Conservation (phyloP, 352 stramenopile species). For the Phytophthora foliorum region DNA sequence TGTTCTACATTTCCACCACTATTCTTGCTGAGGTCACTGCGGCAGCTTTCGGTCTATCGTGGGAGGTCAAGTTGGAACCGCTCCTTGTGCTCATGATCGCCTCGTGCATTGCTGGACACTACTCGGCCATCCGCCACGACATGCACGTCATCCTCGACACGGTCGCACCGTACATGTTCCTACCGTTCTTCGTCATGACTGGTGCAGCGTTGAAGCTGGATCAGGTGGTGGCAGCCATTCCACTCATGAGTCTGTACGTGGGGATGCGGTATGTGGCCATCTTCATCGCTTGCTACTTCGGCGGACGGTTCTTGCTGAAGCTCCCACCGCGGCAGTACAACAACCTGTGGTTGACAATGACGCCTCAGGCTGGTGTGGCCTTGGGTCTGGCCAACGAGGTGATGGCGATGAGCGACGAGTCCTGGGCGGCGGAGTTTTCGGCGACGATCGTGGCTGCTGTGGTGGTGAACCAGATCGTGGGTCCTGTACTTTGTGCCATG, state of each 20-base stretch:
- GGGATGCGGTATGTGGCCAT: slow-evolving; percentile 65
- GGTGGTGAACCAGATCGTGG: slow-evolving; percentile 78
- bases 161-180: too few relatives aligned
- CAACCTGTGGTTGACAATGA: slow-evolving; percentile 81
- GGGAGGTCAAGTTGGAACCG: slow-evolving; percentile 82
- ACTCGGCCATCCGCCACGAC: slow-evolving; percentile 66
- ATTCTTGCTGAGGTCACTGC: slow-evolving; percentile 51
- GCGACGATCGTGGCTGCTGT: slow-evolving; percentile 74
- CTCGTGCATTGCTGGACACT: slow-evolving; percentile 71
- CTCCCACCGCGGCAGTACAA: slow-evolving; percentile 68
- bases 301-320: slow-evolving; percentile 66
- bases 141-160: slow-evolving; percentile 82
- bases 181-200: slow-evolving; percentile 86
- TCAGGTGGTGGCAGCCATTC: slow-evolving; percentile 64
- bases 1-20: slow-evolving; percentile 66
- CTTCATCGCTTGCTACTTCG: slow-evolving; percentile 71
- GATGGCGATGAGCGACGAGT: slow-evolving; percentile 54
- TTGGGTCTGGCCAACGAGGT: slow-evolving; percentile 70
- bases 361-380: too few relatives aligned
- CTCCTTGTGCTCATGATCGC: slow-evolving; percentile 74
- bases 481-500: slow-evolving; percentile 64
- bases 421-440: slow-evolving; percentile 67
- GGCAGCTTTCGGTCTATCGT: slow-evolving; percentile 55
- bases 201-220: slow-evolving; percentile 71
- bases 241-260: slow-evolving; percentile 73